phyloP scores from a whole-genome alignment of 192 early-diverging fungal genomes.

The Spizellomyces punctatus region DNA sequence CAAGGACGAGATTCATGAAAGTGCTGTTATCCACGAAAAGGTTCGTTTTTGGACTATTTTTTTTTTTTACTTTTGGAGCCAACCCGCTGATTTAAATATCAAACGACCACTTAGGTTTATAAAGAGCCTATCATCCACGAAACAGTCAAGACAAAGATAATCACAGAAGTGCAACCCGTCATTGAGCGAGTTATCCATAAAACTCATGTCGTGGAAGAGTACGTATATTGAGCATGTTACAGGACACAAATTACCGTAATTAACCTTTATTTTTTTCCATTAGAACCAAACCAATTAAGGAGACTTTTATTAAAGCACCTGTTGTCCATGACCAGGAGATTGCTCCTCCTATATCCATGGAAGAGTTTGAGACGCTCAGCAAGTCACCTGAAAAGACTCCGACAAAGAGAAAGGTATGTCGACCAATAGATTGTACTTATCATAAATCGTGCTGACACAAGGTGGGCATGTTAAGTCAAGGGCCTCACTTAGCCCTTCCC shows the following conservation, averaged over 20 bases:
- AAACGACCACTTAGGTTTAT: neutral
- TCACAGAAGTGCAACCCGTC: constrained; percentile 36
- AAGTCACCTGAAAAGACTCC: constrained; percentile 20
- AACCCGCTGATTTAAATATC: neutral
- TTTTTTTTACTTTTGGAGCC: neutral
- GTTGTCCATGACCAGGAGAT: constrained; percentile 31
- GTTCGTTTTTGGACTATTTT: neutral
- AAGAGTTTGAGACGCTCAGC: constrained; percentile 13
- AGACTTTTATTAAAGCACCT: constrained; percentile 36
- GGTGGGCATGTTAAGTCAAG: neutral
- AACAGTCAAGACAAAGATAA: constrained; percentile 27
- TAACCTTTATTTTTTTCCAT: neutral
- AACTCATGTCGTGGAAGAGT: constrained; percentile 35
- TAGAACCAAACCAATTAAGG: constrained; percentile 33
- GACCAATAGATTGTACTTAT: neutral
- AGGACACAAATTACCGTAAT: neutral
- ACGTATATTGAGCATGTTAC: neutral
- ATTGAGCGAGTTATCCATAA: constrained; percentile 33
- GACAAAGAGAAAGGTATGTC: constrained; percentile 26
- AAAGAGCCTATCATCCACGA: constrained; percentile 37
- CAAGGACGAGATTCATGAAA: constrained; percentile 19
- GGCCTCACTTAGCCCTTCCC: no score
- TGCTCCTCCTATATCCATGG: constrained; percentile 29
- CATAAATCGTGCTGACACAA: neutral
- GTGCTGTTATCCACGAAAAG: constrained; percentile 30